phyloP scores from a whole-genome alignment of 345 rosid genomes.

The Citrus cavaleriei region DNA sequence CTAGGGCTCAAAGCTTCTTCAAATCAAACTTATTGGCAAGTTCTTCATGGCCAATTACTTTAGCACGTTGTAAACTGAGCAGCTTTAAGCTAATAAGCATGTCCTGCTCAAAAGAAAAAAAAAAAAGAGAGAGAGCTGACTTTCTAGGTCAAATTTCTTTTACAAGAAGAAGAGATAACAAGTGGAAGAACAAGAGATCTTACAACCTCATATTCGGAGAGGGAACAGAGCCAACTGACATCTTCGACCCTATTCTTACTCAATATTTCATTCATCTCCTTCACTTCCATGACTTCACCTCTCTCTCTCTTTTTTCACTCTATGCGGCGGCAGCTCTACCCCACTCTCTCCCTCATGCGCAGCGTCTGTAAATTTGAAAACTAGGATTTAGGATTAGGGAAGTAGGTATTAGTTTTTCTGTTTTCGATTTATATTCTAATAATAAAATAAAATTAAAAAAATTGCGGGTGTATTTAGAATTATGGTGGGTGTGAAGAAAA shows the following conservation, averaged over 20 bases:
- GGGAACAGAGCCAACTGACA: slow-evolving; percentile 63
- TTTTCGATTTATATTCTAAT: too few species aligned
- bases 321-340: too few species aligned
- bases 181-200: slow-evolving; percentile 3
- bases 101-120: slow-evolving; percentile 41
- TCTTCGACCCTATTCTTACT: slow-evolving; percentile 43
- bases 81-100: slow-evolving; percentile 59
- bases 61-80: slow-evolving; percentile 52
- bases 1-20: slow-evolving; percentile 64
- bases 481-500: too few species aligned
- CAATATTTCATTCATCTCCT: slow-evolving; percentile 24
- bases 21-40: slow-evolving; percentile 56
- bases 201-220: slow-evolving; percentile 68
- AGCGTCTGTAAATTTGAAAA: too few species aligned
- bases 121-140: not conserved
- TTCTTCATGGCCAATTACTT: slow-evolving; percentile 41
- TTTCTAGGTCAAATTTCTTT: not conserved
- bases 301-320: not conserved
- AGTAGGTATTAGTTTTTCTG: too few species aligned
- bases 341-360: too few species aligned
- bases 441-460: too few species aligned
- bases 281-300: slow-evolving; percentile 21
- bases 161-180: not conserved
- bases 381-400: too few species aligned
- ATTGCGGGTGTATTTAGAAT: too few species aligned